Evolutionary conservation across 768 basidiomycete genomes (phyloP), one percentile per base, ranked within the genome.

Genomic region (Leccinum variicolor): DNA sequence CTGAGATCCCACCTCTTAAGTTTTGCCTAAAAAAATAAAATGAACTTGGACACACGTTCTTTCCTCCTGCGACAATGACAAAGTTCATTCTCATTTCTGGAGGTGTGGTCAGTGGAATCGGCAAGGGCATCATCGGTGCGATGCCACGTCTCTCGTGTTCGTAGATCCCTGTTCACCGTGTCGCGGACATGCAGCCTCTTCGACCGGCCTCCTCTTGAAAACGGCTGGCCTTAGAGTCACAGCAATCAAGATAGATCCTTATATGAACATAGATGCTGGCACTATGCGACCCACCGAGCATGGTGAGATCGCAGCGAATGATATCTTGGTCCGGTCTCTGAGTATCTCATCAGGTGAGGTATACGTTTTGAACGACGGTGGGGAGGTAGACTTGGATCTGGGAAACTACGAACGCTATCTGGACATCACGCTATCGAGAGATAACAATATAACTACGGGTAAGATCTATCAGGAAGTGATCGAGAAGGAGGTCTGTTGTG

Each of bases 251-350:
- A 98, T 99, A 67, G 96, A 99, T 72, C 96, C 96, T 14, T 99
- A 99, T 66, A 98, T 99, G 96, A 99, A 99, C 77, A 98, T 99
- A 66, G 96, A 99, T 81, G 96, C 96, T 23, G 96, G 96, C 34
- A 98, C 96, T 19, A 99, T 99, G 96, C 82, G 93, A 51, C 96
- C 96, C 14, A 96, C 94, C 15, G 96, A 99, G 74, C 96, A 99
- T 71, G 96, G 95, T 92, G 72, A 80, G 86, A 61, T 59, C 51
- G 48, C 41, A 58, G 33, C 52, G 43, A 28, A 62, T 56, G 46
- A 3, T 21, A 21, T 55, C 58, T 33, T 45, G 15, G 21, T 36
- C 48, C 43, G 6, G 52, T 43, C 52, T 63, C 64, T 74, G 45
- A 73, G 61, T 57, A 53, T 58, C 55, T 55, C 43, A 55, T 23